Conservation (phyloP, 306 rosid species). For the Oemleria cerasiformis region DNA sequence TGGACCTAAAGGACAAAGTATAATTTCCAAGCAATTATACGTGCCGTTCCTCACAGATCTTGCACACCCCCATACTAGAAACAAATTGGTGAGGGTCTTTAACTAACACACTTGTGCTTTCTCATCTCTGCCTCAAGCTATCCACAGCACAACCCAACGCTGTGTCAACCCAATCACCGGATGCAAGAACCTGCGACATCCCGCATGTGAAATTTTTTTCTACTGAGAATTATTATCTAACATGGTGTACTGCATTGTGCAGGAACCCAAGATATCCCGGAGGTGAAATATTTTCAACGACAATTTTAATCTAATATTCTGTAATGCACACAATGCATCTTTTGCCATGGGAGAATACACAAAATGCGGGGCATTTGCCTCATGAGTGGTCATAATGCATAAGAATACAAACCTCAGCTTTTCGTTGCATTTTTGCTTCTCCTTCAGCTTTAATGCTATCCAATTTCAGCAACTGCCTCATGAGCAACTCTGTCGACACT, state of each 20-base stretch:
- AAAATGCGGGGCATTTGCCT: background rate
- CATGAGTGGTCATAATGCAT: background rate
- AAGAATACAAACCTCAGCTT: conserved; percentile 64
- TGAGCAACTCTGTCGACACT: conserved; percentile 66
- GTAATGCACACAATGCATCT: background rate
- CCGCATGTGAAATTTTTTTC: no score
- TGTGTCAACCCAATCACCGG: no score
- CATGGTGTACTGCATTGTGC: no score
- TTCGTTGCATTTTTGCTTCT: conserved; percentile 74
- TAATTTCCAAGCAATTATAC: background rate
- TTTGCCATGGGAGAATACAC: background rate
- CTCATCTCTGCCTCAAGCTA: no score
- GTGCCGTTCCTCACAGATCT: background rate
- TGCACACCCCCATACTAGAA: no score
- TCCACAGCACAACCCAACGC: no score
- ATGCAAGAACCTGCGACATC: no score
- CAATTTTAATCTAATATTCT: background rate
- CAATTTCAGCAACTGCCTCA: conserved; percentile 79
- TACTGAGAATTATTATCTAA: no score
- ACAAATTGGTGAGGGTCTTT: no score
- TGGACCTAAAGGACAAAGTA: background rate
- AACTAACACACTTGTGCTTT: no score
- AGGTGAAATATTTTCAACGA: background rate
- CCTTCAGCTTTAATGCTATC: conserved; percentile 87
- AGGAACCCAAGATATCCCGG: background rate